Conservation (phyloP, 257 asterid species). For the Echium plantagineum region DNA sequence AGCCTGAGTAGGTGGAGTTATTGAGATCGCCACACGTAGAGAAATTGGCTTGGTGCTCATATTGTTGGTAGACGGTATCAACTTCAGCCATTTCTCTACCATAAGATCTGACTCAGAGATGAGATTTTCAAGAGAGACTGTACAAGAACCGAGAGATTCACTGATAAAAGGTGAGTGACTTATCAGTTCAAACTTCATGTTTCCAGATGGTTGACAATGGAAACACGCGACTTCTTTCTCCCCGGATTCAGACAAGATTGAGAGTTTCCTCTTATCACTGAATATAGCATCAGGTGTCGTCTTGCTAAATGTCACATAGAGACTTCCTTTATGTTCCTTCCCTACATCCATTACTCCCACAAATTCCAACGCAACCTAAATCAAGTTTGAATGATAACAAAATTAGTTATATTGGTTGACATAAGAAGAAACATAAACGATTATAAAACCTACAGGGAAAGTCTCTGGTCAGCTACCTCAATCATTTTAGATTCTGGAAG, state of each 20-base stretch:
- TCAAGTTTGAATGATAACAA: constrained; percentile 9
- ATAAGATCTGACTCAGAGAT: constrained; percentile 40
- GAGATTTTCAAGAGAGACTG: constrained; percentile 47
- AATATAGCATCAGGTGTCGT: constrained; percentile 75
- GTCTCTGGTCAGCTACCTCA: constrained; percentile 41
- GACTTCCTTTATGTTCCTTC: constrained; percentile 48
- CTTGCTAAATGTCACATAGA: constrained; percentile 58
- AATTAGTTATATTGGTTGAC: not conserved
- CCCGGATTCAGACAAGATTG: constrained; percentile 63
- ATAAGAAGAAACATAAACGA: not conserved
- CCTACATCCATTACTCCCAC: constrained; percentile 63
- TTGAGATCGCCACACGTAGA: constrained; percentile 70
- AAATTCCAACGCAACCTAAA: constrained; percentile 90
- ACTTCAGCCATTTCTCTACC: constrained; percentile 79
- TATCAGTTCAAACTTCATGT: constrained; percentile 52
- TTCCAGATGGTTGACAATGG: constrained; percentile 74
- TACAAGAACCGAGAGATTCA: constrained; percentile 43
- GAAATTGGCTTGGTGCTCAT: constrained; percentile 38
- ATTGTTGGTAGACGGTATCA: constrained; percentile 46
- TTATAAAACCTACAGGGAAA: constrained; percentile 10
- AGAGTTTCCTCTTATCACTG: constrained; percentile 61
- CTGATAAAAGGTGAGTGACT: constrained; percentile 29
- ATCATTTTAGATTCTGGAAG: constrained; percentile 34
- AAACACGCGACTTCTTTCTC: constrained; percentile 77
- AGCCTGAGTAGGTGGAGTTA: constrained; percentile 57